Percentiles rank a stretch among this genome's conserved stretches.
Evolutionary conservation across 2,329 filamentous ascomycete species (phyloP).

Genomic region (Aspergillus pseudoviridinutans): DNA sequence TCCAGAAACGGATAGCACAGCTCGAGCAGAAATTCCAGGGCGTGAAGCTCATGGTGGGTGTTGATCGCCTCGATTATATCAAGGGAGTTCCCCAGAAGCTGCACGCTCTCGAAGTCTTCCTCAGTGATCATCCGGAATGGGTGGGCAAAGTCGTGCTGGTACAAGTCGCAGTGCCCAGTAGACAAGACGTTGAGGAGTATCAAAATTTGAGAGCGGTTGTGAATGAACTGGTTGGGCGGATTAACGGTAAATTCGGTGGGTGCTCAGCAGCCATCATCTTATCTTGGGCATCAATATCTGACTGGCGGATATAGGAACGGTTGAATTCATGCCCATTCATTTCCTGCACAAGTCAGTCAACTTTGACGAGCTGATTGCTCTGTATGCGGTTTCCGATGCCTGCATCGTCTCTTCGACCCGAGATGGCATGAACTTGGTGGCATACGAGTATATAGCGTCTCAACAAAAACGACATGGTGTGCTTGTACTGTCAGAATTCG

Average conservation of each 20-base stretch:
- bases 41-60: constrained; percentile 93
- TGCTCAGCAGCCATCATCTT: neutral
- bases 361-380: constrained; percentile 85
- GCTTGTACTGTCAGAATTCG: constrained; percentile 91
- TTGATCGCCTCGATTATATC: constrained; percentile 97
- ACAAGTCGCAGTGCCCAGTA: constrained; percentile 89
- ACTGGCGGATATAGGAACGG: constrained; percentile 54
- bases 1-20: constrained; percentile 80
- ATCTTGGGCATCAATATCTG: neutral
- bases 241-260: constrained; percentile 86
- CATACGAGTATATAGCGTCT: constrained; percentile 92
- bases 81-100: constrained; percentile 98
- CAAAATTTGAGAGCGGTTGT: constrained; percentile 93
- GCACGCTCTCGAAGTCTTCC: constrained; percentile 91
- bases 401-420: constrained; percentile 86
- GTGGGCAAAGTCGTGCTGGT: constrained; percentile 95
- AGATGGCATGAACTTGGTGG: constrained; percentile 95
- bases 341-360: constrained; percentile 92
- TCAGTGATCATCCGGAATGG: constrained; percentile 96
- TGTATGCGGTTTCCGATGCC: constrained; percentile 85
- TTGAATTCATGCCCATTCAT: constrained; percentile 97
- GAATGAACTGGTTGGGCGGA: constrained; percentile 92
- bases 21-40: constrained; percentile 89
- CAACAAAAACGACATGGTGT: constrained; percentile 83
- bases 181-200: constrained; percentile 96